Evolutionary conservation across 345 rosid species (phyloP), one percentile per base, ranked within the genome.

Genomic region (Ceriops zippeliana): DNA sequence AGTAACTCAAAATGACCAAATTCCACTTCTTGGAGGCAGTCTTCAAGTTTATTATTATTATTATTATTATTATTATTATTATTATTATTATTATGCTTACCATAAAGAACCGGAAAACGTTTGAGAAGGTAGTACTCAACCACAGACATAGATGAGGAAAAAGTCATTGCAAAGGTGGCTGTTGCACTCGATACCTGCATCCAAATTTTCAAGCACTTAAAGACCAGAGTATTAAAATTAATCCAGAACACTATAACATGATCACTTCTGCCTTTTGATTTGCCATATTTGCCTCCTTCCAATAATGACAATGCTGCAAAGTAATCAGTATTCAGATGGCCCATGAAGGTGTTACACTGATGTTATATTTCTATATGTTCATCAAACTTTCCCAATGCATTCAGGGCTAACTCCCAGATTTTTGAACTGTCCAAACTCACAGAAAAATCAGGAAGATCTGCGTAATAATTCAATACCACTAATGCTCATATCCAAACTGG

Each of bases 161-260:
- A 84, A 30, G 83, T 80, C 88, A 84, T 84, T 2, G 84, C 85
- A 58, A 84, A 84, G 37, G 88, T 82, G 30, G 88, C 88, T 3
- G 88, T 82, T 58, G 88, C 85, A 62, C 88, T 84, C n/a, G 88
- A 78, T 22, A 84, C 88, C 87, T 84, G 84, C 67, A 69, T 0
- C 10, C 32, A 59, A 73, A 34, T 21, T 26, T 8, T 20, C 37
- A 61, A 70, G 49, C 20, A 34, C 6, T 30, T 19, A 7, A 31
- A 65, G 56, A 65, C 52, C 42, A n/a, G 52, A 68, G 31, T 42
- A 19, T 8, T 53, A 7, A 26, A 22, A 54, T 54, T 26, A 22
- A 53, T 21, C n/a, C 6, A 7, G 22, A 54, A 20, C 15, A 26
- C 16, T 15, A 22, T 22, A 22, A 54, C 30, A 22, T 0, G 22